Base-by-base conservation (phyloP, 768 basidiomycete genomes). In the Pleurotus djamor region DNA sequence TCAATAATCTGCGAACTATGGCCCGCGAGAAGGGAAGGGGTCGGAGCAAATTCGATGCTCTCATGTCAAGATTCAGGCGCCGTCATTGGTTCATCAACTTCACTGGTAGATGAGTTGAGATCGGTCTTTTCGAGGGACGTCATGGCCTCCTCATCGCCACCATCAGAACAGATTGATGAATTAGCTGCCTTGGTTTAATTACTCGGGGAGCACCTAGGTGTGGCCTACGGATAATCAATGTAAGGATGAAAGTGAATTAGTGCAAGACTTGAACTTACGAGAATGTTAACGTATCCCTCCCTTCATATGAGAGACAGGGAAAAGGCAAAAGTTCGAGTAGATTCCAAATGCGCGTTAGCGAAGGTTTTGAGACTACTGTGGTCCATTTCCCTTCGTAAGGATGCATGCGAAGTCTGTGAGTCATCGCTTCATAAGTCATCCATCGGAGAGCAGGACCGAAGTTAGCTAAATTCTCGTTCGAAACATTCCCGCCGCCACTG, bases 391-490 rank as follows among this genome's bases (percentile, higher is more conserved):
- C 32, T 17, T 17, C 9, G 32, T 33, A 33, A 4, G 16, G 48
- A 38, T 55, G 43, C 28, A 48, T 17, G 9, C 14, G 9, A 48
- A 49, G 57, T 3, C n/a, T 44, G 36, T 35, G 17, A 28, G 16
- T 14, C 28, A 48, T 49, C 16, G 57, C 16, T 21, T 32, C 14
- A 33, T 62, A 49, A 1, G 33, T 59, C 63, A 64, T 64, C 63
- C 63, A 64, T 49, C 65, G 43, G 2, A 66, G 55, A 10, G 69
- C 60, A 0, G 67, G 65, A 14, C 60, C 41, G 36, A 54, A 60
- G n/a, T 61, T 62, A 45, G 65, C 57, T 59, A 70, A 50, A 3
- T 57, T 43, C 33, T 9, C n/a, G 38, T 70, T 70, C 13, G 52
- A 9, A 10, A n/a, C 35, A 43, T 66, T 66, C 3, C 68, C 66